Evolutionary conservation across 202 grass and related monocot genomes (phyloP), one percentile per base, ranked within the genome.

Genomic region (Hordeum pubiflorum): DNA sequence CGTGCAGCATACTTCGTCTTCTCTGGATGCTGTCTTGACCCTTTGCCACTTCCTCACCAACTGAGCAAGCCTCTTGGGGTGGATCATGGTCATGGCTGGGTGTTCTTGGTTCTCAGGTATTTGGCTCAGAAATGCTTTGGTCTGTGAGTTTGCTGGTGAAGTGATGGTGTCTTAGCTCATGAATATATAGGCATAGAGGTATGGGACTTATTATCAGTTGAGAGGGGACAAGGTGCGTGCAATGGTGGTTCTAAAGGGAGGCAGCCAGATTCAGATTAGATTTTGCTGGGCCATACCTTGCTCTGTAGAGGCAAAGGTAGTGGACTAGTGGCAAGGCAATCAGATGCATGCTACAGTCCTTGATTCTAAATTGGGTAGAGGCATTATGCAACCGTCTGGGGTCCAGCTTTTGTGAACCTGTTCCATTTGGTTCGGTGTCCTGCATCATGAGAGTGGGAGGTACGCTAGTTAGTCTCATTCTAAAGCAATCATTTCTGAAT

Each of bases 21-120:
- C n/a, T 3, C 64, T 20, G 54, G 54, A 11, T 1, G 38, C 0
- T 18, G 6, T 27, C 21, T 86, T 80, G 66, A 22, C 33, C 48
- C 29, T 70, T 23, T 87, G 81, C 87, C 77, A 92, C 22, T 88
- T 93, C 55, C 50, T 91, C 62, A 71, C 83, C 63, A 91, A 72
- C 70, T 94, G 75, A 63, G 61, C 63, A 69, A 90, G 63, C 27
- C 23, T 86, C 72, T 84, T 92, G 24, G 76, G 9, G 29, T 79
- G 78, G 12, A 87, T 46, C 86, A 91, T 94, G 63, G 50, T 39
- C 84, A 91, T 94, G 57, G 33, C 68, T 68, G 29, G 12, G 17
- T 31, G 24, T 60, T 71, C 38, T 68, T 76, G 33, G 20, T 48
- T 56, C 54, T 40, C 0, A 29, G 72, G 36, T 62, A 37, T 77